Evolutionary conservation across 306 rosid species (phyloP).

Genomic region (Adenanthera pavonina): DNA sequence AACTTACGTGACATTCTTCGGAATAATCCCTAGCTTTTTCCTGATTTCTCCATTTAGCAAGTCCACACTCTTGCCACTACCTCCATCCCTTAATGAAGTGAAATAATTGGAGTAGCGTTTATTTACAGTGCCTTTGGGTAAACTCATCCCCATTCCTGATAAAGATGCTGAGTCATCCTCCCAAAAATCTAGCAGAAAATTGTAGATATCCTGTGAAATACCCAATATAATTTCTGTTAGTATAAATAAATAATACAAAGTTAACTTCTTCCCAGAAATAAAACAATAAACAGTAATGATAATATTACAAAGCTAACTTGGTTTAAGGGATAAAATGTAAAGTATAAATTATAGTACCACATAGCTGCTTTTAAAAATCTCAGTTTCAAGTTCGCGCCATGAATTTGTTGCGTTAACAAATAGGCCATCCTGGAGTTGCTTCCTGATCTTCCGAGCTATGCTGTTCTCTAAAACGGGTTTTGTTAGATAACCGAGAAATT

Average conservation of each 20-base stretch:
- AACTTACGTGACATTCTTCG: conserved; percentile 55
- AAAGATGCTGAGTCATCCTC: neutral
- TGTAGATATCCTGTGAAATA: neutral
- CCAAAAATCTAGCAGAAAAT: neutral
- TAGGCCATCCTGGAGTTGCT: conserved; percentile 60
- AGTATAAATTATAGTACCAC: conserved; percentile 8
- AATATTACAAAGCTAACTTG: neutral
- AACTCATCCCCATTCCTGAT: neutral
- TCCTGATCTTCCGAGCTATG: conserved; percentile 65
- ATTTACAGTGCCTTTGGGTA: neutral
- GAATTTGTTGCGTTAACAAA: conserved; percentile 63
- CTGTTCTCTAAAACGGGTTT: conserved; percentile 53
- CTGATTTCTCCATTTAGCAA: conserved; percentile 61
- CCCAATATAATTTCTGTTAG: no score
- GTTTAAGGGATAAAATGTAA: neutral
- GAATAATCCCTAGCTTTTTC: conserved; percentile 60
- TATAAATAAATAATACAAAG: neutral
- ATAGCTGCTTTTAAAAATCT: neutral
- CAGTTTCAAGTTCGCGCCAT: conserved; percentile 46
- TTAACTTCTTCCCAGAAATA: neutral
- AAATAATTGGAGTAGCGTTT: conserved; percentile 50
- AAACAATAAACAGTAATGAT: neutral
- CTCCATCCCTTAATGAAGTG: conserved; percentile 35
- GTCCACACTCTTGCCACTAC: conserved; percentile 29
- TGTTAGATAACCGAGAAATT: conserved; percentile 37